Conservation (phyloP, 2,329 filamentous ascomycete species). For the Alternaria gansuensis region DNA sequence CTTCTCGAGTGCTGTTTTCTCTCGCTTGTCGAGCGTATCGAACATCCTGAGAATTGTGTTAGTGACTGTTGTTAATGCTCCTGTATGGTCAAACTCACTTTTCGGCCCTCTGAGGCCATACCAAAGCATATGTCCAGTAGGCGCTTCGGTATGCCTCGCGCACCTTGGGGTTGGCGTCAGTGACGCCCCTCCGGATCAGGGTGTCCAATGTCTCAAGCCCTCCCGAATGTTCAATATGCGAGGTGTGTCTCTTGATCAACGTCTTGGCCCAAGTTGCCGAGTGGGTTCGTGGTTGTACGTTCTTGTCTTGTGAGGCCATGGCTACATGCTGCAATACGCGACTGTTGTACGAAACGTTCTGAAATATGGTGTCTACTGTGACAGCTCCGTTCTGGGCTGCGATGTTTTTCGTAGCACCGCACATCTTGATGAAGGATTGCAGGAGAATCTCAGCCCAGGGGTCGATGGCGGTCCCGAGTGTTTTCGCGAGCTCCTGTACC, state of each 20-base stretch:
- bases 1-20: constrained; percentile 81
- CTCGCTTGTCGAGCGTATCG: constrained; percentile 77
- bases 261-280: constrained; percentile 85
- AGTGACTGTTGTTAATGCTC: constrained; percentile 16
- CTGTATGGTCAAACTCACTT: constrained; percentile 60
- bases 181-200: constrained; percentile 86
- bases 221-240: constrained; percentile 82
- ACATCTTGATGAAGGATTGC: constrained; percentile 89
- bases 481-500: constrained; percentile 83
- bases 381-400: constrained; percentile 81
- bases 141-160: constrained; percentile 84
- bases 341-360: constrained; percentile 78
- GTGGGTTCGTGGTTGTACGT: constrained; percentile 83
- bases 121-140: constrained; percentile 81
- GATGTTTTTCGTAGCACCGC: constrained; percentile 91
- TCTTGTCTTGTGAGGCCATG: constrained; percentile 88
- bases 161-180: constrained; percentile 88
- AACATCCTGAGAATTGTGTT: constrained; percentile 69
- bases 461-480: constrained; percentile 80
- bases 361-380: constrained; percentile 82
- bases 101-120: constrained; percentile 82
- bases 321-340: constrained; percentile 88
- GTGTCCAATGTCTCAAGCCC: constrained; percentile 86
- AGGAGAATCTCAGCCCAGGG: constrained; percentile 89
- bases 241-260: constrained; percentile 82